Evolutionary conservation across 768 basidiomycete species (phyloP), one percentile per base, ranked within the genome.

Genomic region (Russula sp.): DNA sequence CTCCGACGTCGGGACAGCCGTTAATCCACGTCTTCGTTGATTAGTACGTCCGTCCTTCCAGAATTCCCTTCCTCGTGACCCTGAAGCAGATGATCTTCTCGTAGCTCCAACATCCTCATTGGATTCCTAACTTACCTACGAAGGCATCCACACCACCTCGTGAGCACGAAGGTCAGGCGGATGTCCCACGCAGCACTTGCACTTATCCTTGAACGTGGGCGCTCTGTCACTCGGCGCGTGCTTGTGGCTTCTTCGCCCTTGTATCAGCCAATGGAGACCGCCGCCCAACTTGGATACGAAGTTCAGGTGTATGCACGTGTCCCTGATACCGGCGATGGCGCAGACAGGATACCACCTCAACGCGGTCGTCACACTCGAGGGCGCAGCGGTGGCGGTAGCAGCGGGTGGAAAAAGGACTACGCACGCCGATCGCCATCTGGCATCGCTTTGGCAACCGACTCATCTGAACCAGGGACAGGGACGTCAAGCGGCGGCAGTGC

Each of bases 91-190:
- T 51, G 11, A 40, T 53, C 66, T 56, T 32, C 13, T 44, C 50
- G 52, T 68, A 93, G 91, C 68, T 94, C 91, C 16, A 94, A 94
- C 71, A 93, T 94, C 65, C 82, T 94, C 51, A 86, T 94, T 64
- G 91, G 91, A 39, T 80, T 93, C 59, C 72, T 93, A n/a, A 82
- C 79, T 34, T 84, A 87, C 73, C 73, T 88, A 56, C 85, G 84
- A 71, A 83, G 80, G 59, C 78, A 82, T 65, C 75, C 78, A n/a
- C 75, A 74, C 42, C 76, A 74, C 51, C 69, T 72, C 58, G 63
- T 69, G 22, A 68, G 70, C 67, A 77, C 72, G 67, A 77, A 70
- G 71, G 70, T 69, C 49, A 76, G 75, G 64, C 85, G 84, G 65
- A 74, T 95, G 22, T 93, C 88, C 55, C 91, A 94, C 73, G 80